Percentiles rank a stretch among this genome's conserved stretches.
Conservation (phyloP, 176 grass and related monocot species). For the Lolium perenne region DNA sequence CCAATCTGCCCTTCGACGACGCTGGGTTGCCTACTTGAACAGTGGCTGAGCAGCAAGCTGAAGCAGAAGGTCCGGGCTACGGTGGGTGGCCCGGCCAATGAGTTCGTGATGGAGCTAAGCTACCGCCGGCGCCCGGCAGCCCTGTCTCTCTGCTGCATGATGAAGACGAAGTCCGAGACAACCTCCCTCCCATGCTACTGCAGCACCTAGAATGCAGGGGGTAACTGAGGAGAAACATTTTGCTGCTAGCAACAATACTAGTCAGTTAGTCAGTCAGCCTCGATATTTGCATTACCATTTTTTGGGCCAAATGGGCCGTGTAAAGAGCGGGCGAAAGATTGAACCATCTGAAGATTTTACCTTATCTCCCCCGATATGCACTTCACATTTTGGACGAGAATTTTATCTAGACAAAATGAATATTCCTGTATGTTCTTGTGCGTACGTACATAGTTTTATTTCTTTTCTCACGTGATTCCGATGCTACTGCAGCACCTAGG, state of each 20-base stretch:
- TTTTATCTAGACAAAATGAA: too few species aligned
- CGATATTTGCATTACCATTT: too few species aligned
- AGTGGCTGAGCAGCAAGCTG: slow-evolving; percentile 57
- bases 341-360: too few species aligned
- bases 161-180: neutral
- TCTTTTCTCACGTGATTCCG: too few species aligned
- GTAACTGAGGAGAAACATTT: too few species aligned
- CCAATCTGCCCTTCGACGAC: slow-evolving; percentile 61
- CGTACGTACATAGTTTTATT: too few species aligned
- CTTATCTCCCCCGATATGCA: too few species aligned
- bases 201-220: neutral
- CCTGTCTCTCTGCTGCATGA: neutral
- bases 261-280: slow-evolving; percentile 16
- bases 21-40: slow-evolving; percentile 56
- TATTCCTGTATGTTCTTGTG: too few species aligned
- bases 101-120: slow-evolving; percentile 82
- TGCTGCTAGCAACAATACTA: slow-evolving; percentile 7
- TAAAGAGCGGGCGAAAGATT: too few species aligned
- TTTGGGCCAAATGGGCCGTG: too few species aligned
- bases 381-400: too few species aligned
- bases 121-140: slow-evolving; percentile 57
- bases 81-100: slow-evolving; percentile 57
- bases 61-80: slow-evolving; percentile 30
- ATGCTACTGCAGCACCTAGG: neutral
- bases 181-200: neutral